Conservation (phyloP, 2,329 filamentous ascomycete genomes). For the Ilyonectria robusta region DNA sequence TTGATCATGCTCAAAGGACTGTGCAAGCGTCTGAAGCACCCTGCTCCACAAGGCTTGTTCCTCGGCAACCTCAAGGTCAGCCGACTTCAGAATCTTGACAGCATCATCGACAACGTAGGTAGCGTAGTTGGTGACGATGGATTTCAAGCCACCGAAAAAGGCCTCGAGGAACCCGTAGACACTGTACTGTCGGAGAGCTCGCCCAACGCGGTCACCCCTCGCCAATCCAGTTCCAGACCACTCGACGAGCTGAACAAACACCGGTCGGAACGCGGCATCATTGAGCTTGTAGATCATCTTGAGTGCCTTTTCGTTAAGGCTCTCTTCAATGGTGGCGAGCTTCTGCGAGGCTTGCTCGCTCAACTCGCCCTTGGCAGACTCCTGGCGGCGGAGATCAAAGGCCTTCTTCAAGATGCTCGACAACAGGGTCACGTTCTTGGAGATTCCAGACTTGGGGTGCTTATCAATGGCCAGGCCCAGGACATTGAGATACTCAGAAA, state of each 20-base stretch:
- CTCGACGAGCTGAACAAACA: constrained; percentile 89
- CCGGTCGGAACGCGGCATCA: constrained; percentile 90
- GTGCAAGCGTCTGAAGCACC: constrained; percentile 79
- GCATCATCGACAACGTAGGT: constrained; percentile 86
- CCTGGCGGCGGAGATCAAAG: constrained; percentile 76
- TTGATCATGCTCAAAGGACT: constrained; percentile 89
- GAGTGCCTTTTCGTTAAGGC: constrained; percentile 79
- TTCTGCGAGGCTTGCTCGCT: constrained; percentile 60
- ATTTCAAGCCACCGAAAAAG: constrained; percentile 91
- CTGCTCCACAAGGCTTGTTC: constrained; percentile 76
- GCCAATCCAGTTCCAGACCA: constrained; percentile 77
- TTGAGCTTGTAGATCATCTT: constrained; percentile 98
- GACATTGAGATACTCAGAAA: constrained; percentile 77
- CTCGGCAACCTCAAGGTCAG: constrained; percentile 63
- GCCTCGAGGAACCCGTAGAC: constrained; percentile 85
- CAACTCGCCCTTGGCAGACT: constrained; percentile 63
- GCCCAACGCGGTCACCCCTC: constrained; percentile 72
- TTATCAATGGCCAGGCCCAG: constrained; percentile 81
- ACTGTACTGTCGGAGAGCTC: constrained; percentile 76
- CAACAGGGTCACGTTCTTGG: constrained; percentile 80
- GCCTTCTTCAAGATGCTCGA: constrained; percentile 73
- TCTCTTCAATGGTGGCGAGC: constrained; percentile 73
- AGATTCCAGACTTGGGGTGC: constrained; percentile 83
- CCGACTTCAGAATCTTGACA: constrained; percentile 71
- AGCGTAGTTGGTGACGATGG: constrained; percentile 93